phyloP scores from a whole-genome alignment of 306 rosid genomes.

The Lablab purpureus region DNA sequence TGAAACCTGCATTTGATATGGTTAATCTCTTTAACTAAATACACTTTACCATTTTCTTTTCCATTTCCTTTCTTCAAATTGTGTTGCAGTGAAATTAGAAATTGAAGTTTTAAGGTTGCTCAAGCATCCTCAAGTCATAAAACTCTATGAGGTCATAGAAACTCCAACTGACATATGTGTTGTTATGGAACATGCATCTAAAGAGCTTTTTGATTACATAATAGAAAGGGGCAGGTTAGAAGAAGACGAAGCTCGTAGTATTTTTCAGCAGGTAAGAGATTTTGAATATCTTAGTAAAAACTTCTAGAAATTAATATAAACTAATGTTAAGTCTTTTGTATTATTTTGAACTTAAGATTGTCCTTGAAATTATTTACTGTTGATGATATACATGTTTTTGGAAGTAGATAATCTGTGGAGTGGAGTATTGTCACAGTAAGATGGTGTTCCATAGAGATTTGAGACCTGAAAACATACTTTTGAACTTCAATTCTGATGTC shows the following conservation, averaged over 20 bases:
- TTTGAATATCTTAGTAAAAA: too few species aligned
- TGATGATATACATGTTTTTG: constrained; percentile 30
- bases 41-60: background rate
- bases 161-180: constrained; percentile 80
- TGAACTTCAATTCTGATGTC: constrained; percentile 81
- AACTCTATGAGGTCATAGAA: constrained; percentile 89
- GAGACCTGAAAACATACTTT: constrained; percentile 86
- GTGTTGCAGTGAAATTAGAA: constrained; percentile 83
- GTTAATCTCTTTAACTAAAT: background rate
- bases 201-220: constrained; percentile 94
- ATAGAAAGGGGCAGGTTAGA: constrained; percentile 87
- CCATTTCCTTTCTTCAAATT: constrained; percentile 34
- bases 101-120: constrained; percentile 83
- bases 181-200: constrained; percentile 86
- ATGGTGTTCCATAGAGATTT: constrained; percentile 96
- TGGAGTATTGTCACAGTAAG: constrained; percentile 94
- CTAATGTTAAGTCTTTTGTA: too few species aligned
- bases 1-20: constrained; percentile 1
- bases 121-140: constrained; percentile 91
- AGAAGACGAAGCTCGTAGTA: constrained; percentile 71
- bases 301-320: too few species aligned
- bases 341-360: too few species aligned
- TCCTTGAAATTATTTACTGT: background rate
- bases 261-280: background rate
- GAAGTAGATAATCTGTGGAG: constrained; percentile 85